phyloP scores from a whole-genome alignment of 2,329 filamentous ascomycete species.

The Metarhizium sp. region DNA sequence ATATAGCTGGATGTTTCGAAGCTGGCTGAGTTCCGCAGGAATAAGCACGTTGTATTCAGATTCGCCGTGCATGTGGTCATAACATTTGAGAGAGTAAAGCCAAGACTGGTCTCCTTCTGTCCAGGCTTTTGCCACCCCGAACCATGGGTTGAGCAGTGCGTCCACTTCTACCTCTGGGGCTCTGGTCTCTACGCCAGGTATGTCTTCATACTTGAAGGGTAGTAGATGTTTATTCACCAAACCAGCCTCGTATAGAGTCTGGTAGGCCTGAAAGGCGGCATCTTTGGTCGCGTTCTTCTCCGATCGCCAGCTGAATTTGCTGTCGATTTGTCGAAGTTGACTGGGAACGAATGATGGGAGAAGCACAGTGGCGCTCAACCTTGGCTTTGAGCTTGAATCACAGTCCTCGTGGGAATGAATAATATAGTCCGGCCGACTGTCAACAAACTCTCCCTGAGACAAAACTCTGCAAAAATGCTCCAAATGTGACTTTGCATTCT shows the following conservation, averaged over 20 bases:
- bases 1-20: conserved; percentile 29
- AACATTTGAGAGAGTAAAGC: conserved; percentile 22
- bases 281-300: conserved; percentile 70
- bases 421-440: conserved; percentile 60
- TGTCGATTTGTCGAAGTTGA: conserved; percentile 17
- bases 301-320: conserved; percentile 48
- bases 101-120: conserved; percentile 8
- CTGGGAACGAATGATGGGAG: conserved; percentile 62
- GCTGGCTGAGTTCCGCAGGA: conserved; percentile 30
- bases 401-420: conserved; percentile 27
- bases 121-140: conserved; percentile 33
- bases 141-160: conserved; percentile 38
- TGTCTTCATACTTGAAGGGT: conserved; percentile 43
- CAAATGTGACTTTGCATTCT: conserved; percentile 67
- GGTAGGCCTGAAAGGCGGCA: conserved; percentile 73
- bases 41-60: conserved; percentile 32
- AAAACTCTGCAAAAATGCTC: conserved; percentile 69
- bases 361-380: conserved; percentile 50
- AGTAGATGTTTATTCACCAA: conserved; percentile 72
- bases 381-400: conserved; percentile 12
- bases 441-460: conserved; percentile 47
- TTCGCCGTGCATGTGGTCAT: conserved; percentile 19
- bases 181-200: conserved; percentile 28
- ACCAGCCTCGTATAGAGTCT: conserved; percentile 56
- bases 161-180: conserved; percentile 25